Evolutionary conservation across 345 rosid genomes (phyloP), one percentile per base, ranked within the genome.

Genomic region (Euphorbia peplus): DNA sequence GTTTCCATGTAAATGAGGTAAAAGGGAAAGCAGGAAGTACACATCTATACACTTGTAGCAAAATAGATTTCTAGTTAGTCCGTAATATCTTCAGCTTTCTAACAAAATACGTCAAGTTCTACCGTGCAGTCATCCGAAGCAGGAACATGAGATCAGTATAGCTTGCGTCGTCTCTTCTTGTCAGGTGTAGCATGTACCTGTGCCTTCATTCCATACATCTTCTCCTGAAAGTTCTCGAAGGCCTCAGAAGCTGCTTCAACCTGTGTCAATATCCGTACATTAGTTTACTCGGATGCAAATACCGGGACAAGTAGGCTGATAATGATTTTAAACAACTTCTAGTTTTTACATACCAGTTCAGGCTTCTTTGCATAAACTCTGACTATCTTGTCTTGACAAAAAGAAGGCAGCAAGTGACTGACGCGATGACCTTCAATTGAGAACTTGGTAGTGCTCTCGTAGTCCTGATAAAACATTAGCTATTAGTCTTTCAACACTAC

Each of bases 171-270:
- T 85, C 86, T 93, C 91, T 91, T 93, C 79, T 86, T 93, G 76
- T 86, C 92, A 3, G 98, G 97, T 10, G 98, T 93, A 26, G 78
- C 81, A 70, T 89, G 98, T n/a, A 91, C 92, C 76, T 90, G 97
- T 15, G 95, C 77, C 83, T 87, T 93, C 67, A 81, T 73, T 70
- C 98, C 98, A 57, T 93, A 87, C 2, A 85, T 88, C 70, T 66
- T 93, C 78, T 91, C 62, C 74, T 89, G 98, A 71, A 93, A 93
- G 65, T 91, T 93, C 52, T 93, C 98, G 67, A 93, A 93, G 63
- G 98, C 98, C 46, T 89, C 92, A 0, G 92, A 83, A 30, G 88
- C 82, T 37, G 84, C 92, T 77, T 71, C 96, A 9, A 89, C 97
- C 95, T 91, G 92, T 75, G 50, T 39, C 10, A 39, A 5, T 39